Evolutionary conservation across 164 flowering plant genomes (phyloP), one percentile per base, ranked within the genome.

Genomic region (Macadamia integrifolia): DNA sequence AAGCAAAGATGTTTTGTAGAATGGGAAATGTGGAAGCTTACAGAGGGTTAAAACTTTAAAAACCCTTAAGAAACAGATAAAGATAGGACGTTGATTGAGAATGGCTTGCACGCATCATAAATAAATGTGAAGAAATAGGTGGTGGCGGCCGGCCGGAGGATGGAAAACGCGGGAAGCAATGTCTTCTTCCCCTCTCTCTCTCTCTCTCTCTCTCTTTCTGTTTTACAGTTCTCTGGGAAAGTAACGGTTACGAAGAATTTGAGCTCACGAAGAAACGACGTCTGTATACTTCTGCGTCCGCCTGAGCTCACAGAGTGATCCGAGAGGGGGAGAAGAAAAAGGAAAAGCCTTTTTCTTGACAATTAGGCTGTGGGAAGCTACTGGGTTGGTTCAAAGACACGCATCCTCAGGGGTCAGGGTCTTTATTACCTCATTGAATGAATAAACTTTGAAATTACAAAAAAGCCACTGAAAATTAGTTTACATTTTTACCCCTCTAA

Each of bases 101-200:
- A 59, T 58, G 72, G 50, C 77, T 74, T 74, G 73, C 62, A 74
- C 77, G 71, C 77, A 74, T 74, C 65, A 70, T 62, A 57, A 31
- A 74, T 46, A 28, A 66, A 58, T 52, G 31, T 15, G 56, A 60
- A 49, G 40, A 35, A 35, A 35, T 2, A 2, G 40, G 40, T 35
- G 5, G 3, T 35, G 40, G 23, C 23, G 23, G 23, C 23, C 23
- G 23, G 40, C 40, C 18, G 61, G 32, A 29, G 50, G 50, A 56
- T 60, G 71, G 68, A 69, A 65, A 74, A 69, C 66, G 70, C 70
- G 70, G 72, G 59, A 70, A 69, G 72, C 69, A 69, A 66, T 48
- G 58, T 52, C 66, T 44, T 59, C 59, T 42, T 30, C 49, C 69
- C 69, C 71, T 35, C 72, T 49, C 53, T 49, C 53, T 49, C 23